Percentiles rank a stretch among this genome's conserved stretches.
These are phyloP conservation scores for Adansonia rubrostipa DNA, from an alignment of 441 rosid genomes.

Conservation along the genomic window DNA sequence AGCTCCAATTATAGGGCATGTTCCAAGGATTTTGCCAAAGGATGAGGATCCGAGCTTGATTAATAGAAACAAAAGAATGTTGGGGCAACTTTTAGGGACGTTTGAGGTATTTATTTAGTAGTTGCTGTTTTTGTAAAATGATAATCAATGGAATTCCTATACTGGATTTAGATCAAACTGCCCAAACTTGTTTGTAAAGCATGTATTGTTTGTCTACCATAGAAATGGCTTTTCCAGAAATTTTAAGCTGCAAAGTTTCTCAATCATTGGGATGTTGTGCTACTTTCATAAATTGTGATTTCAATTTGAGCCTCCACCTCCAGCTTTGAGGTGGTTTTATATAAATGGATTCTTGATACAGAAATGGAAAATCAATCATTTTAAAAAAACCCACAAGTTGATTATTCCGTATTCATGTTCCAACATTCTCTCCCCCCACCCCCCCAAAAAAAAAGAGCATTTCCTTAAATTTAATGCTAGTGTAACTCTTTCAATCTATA, in stretches of 20 bases:
- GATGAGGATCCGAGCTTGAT: constrained; percentile 91
- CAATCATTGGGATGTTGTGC: background rate
- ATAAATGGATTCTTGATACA: background rate
- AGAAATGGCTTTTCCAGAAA: background rate
- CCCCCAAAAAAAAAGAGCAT: background rate
- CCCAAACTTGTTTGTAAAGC: no score
- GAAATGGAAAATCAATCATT: constrained; percentile 1
- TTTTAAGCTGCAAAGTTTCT: background rate
- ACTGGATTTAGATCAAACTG: background rate
- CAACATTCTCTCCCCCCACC: background rate
- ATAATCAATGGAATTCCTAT: background rate
- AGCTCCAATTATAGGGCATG: constrained; percentile 54
- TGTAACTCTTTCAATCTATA: constrained; percentile 8
- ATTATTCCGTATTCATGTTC: background rate
- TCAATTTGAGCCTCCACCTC: background rate
- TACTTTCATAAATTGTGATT: background rate
- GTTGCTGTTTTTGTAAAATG: background rate
- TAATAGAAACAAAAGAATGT: constrained; percentile 89
- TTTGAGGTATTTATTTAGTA: constrained; percentile 66
- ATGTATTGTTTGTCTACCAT: background rate
- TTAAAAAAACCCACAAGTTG: background rate
- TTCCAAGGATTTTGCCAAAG: constrained; percentile 86
- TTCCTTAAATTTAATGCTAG: constrained; percentile 1
- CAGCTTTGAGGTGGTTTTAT: background rate
- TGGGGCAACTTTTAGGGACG: constrained; percentile 93